phyloP scores from a whole-genome alignment of 2,329 filamentous ascomycete genomes.

The Cordyceps sp. region DNA sequence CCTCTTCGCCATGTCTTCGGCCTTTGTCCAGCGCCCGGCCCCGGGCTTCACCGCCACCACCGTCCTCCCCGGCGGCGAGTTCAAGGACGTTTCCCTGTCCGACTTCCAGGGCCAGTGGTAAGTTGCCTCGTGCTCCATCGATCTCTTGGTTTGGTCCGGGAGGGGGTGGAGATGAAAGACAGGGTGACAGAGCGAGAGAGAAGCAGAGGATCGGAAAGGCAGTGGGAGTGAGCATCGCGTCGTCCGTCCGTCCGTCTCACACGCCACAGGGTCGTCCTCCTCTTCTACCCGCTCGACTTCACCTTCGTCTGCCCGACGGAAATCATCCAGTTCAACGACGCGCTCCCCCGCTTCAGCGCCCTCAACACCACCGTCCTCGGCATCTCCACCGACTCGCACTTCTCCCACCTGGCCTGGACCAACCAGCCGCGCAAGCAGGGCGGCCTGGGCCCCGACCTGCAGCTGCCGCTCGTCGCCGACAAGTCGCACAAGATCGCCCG shows the following conservation, averaged over 20 bases:
- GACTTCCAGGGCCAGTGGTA: slow-evolving; percentile 31
- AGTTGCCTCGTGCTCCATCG: no score
- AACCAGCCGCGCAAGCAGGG: slow-evolving; percentile 40
- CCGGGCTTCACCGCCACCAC: slow-evolving; percentile 31
- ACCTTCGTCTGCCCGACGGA: slow-evolving; percentile 52
- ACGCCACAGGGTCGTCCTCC: slow-evolving; percentile 37
- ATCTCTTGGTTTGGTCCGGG: no score
- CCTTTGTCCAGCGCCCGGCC: slow-evolving; percentile 30
- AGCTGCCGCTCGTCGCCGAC: slow-evolving; percentile 45
- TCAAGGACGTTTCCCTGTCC: slow-evolving; percentile 27
- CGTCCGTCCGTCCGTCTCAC: not conserved
- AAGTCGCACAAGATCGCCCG: slow-evolving; percentile 42
- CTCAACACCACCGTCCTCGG: slow-evolving; percentile 44
- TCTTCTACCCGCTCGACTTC: slow-evolving; percentile 53
- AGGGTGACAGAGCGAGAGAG: no score
- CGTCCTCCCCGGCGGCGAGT: slow-evolving; percentile 29
- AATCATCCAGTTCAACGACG: slow-evolving; percentile 48
- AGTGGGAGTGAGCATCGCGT: no score
- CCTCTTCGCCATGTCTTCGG: slow-evolving; percentile 21
- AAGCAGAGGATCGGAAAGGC: no score
- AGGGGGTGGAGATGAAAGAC: no score
- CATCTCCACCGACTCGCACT: slow-evolving; percentile 45
- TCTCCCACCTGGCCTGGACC: slow-evolving; percentile 39
- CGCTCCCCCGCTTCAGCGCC: slow-evolving; percentile 39
- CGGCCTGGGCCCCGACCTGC: slow-evolving; percentile 40